These are phyloP conservation scores for Monosporozyma aerobia DNA, from an alignment of 805 yeast species.

Conservation along the genomic window DNA sequence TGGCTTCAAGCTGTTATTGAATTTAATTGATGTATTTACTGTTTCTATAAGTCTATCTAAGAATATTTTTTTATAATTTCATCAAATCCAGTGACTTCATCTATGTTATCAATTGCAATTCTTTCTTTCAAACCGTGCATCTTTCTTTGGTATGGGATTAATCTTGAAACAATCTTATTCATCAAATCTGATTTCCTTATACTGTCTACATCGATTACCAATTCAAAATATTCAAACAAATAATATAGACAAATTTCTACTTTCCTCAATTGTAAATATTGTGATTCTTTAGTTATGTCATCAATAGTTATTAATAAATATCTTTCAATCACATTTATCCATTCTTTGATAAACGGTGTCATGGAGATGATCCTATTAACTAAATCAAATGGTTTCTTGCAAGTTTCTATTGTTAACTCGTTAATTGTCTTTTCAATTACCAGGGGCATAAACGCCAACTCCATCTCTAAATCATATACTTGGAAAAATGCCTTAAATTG, in stretches of 20 bases:
- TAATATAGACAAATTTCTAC: conserved; percentile 1
- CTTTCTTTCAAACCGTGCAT: neutral
- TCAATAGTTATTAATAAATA: neutral
- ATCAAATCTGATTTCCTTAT: neutral
- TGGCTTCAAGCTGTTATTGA: too few species aligned
- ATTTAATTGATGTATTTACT: neutral
- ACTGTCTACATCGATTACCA: neutral
- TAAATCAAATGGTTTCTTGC: neutral
- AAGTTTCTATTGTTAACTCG: conserved; percentile 5
- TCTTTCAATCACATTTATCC: neutral
- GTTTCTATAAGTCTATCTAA: neutral
- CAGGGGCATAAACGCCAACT: conserved; percentile 16
- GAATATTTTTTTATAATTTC: neutral
- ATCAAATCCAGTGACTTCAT: neutral
- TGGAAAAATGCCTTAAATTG: conserved; percentile 19
- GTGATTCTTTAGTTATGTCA: neutral
- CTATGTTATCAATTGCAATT: neutral
- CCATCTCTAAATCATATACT: conserved; percentile 7
- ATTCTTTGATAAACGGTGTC: neutral
- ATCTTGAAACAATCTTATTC: neutral
- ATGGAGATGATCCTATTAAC: conserved; percentile 2
- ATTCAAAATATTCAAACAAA: conserved; percentile 3
- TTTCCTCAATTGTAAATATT: neutral
- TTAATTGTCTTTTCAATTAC: conserved; percentile 18
- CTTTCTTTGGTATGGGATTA: neutral